phyloP scores from a whole-genome alignment of 2,329 filamentous ascomycete genomes.

The Paradendryphiella salina region DNA sequence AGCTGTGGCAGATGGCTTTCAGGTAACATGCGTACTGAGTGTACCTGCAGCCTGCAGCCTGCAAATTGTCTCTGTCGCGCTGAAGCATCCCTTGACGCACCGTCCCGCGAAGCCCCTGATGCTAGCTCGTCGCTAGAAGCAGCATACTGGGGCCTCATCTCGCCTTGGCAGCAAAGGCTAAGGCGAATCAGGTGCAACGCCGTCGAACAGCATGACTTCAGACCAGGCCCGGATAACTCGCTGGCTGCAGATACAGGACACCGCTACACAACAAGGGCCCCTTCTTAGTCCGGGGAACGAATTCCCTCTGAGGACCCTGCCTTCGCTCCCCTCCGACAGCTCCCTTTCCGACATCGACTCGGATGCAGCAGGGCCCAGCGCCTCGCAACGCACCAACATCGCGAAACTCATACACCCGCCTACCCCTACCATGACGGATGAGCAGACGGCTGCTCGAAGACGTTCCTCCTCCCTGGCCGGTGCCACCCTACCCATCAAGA shows the following conservation, averaged over 20 bases:
- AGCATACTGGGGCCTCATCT: constrained; percentile 12
- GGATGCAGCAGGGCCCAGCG: constrained; percentile 24
- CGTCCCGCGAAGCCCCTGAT: constrained; percentile 25
- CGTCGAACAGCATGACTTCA: constrained; percentile 22
- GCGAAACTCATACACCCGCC: constrained; percentile 38
- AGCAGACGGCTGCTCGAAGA: constrained; percentile 35
- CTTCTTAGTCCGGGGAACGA: constrained; percentile 43
- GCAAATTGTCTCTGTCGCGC: constrained; percentile 15
- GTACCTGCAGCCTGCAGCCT: constrained; percentile 12
- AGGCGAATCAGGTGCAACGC: constrained; percentile 23
- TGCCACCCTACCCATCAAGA: constrained; percentile 25
- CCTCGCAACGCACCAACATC: constrained; percentile 23
- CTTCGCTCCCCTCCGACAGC: constrained; percentile 39
- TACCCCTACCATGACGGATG: constrained; percentile 40
- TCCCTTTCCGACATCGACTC: constrained; percentile 30
- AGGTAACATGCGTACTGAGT: not conserved
- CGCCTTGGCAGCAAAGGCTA: constrained; percentile 13
- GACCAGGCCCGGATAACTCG: constrained; percentile 33
- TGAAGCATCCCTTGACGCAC: constrained; percentile 22
- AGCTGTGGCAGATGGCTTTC: constrained; percentile 1
- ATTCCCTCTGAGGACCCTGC: constrained; percentile 43
- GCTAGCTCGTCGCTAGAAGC: constrained; percentile 14
- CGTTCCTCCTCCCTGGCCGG: constrained; percentile 44
- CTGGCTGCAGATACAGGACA: constrained; percentile 38
- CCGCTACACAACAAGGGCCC: constrained; percentile 31